These are phyloP conservation scores for Phytophthora sansomeana DNA, from an alignment of 352 stramenopile species.

Conservation along the genomic window DNA sequence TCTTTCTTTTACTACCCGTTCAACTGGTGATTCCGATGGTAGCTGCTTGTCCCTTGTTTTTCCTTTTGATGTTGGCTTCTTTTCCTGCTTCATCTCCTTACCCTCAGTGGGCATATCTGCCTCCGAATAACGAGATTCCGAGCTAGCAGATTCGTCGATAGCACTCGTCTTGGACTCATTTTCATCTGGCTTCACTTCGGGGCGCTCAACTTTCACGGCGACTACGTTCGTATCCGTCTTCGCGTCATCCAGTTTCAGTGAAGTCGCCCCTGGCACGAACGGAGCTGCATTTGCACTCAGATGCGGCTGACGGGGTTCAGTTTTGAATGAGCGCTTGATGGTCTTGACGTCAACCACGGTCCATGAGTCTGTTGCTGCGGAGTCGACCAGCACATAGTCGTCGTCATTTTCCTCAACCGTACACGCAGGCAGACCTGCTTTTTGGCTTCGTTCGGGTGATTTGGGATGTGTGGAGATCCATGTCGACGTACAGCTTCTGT, in stretches of 20 bases:
- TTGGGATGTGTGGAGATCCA: conserved; percentile 35
- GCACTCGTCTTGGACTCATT: neutral
- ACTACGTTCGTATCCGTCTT: neutral
- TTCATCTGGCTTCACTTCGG: conserved; percentile 2
- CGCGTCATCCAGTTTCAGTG: neutral
- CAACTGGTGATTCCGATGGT: conserved; percentile 17
- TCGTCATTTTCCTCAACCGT: conserved; percentile 14
- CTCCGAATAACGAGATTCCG: neutral
- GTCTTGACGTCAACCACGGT: conserved; percentile 24
- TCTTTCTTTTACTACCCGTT: conserved; percentile 17
- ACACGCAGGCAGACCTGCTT: neutral
- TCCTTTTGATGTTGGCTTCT: neutral
- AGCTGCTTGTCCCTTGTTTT: conserved; percentile 1
- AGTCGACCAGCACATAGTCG: conserved; percentile 29
- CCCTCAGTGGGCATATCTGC: neutral
- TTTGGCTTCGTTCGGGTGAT: conserved; percentile 13
- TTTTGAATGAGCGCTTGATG: conserved; percentile 12
- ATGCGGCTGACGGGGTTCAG: conserved; percentile 2
- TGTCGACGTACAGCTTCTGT: conserved; percentile 44
- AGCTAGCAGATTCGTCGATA: neutral
- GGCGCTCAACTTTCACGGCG: neutral
- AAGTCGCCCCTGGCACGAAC: conserved; percentile 22
- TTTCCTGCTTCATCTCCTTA: conserved; percentile 8
- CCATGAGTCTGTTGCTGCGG: conserved; percentile 14
- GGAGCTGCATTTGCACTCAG: conserved; percentile 27